phyloP scores from a whole-genome alignment of 140 eudicot species.

The Artemisia princeps region DNA sequence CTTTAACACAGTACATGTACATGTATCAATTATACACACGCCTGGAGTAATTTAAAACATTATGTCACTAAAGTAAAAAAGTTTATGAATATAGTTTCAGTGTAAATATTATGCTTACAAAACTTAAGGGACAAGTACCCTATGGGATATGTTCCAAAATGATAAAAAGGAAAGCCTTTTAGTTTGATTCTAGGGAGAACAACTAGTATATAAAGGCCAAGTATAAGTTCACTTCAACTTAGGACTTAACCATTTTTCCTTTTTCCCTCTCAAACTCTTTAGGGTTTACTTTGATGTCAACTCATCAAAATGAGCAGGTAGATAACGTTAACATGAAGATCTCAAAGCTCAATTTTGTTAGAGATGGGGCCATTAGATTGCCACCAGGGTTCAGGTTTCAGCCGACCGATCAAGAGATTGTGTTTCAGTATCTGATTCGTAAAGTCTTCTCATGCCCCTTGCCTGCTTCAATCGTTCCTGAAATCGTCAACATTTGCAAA shows the following conservation, averaged over 20 bases:
- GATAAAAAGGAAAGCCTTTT: conserved; percentile 35
- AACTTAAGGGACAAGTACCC: conserved; percentile 39
- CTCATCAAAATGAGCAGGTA: conserved; percentile 29
- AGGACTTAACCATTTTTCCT: conserved; percentile 20
- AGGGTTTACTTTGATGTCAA: conserved; percentile 27
- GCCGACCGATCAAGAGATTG: conserved; percentile 69
- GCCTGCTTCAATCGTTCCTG: conserved; percentile 66
- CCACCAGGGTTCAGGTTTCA: conserved; percentile 75
- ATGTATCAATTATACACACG: not conserved
- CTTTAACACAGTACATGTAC: conserved; percentile 1
- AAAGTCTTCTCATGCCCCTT: conserved; percentile 50
- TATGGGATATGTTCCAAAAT: conserved; percentile 34
- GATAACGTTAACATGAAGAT: conserved; percentile 30
- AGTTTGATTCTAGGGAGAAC: conserved; percentile 25
- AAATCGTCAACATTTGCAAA: conserved; percentile 36
- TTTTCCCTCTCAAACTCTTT: not conserved
- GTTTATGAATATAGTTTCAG: not conserved
- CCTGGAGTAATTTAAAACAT: not conserved
- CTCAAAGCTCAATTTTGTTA: conserved; percentile 49
- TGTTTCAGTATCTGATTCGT: conserved; percentile 62
- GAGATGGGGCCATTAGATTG: conserved; percentile 43
- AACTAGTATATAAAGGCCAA: conserved; percentile 24
- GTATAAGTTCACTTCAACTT: conserved; percentile 22
- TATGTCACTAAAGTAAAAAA: not conserved
- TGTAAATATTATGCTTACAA: conserved; percentile 30